Evolutionary conservation across 2,329 filamentous ascomycete genomes (phyloP), one percentile per base, ranked within the genome.

Genomic region (Colletotrichum australisinense): DNA sequence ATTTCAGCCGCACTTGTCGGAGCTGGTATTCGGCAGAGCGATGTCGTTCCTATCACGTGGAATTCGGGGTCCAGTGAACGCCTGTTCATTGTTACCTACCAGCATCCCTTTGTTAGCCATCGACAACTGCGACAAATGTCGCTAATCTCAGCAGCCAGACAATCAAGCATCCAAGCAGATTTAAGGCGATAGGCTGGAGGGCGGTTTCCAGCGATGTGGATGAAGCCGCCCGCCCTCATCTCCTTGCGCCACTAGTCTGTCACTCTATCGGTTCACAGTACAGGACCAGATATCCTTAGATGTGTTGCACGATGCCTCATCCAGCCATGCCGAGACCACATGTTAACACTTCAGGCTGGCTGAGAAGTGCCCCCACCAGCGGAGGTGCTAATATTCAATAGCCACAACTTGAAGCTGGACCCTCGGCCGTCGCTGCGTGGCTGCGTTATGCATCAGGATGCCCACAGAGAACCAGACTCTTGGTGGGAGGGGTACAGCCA

Each of bases 221-320:
- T 26, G 28, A n/a, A 42, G 32, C 38, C 28, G 32, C 49, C 35
- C 38, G 26, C 35, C n/a, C 22, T 62, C 49, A 68, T 63, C 26
- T 63, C 49, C 26, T 63, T 52, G 35, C 38, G 56, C 58, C 67
- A 69, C 64, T 72, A 67, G 65, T 46, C 52, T 62, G 38, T 42
- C 58, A 30, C 57, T 63, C 22, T 69, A 49, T 57, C 19, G 38
- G 60, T 46, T 72, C 38, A 7, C 30, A 28, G 24, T 30, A 28
- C 55, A 63, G n/a, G 49, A 19, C 11, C 58, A 26, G 49, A 28
- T 35, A 52, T 46, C 63, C 52, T 53, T 46, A 32, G 30, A 30
- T 30, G 6, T 57, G 58, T 64, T 69, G 65, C 66, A 69, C 65
- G 58, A 64, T 69, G 59, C 38, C 64, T 24, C 26, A 3, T 57